Base-by-base conservation (phyloP, 164 flowering plant species). In the Stephania cephalantha region DNA sequence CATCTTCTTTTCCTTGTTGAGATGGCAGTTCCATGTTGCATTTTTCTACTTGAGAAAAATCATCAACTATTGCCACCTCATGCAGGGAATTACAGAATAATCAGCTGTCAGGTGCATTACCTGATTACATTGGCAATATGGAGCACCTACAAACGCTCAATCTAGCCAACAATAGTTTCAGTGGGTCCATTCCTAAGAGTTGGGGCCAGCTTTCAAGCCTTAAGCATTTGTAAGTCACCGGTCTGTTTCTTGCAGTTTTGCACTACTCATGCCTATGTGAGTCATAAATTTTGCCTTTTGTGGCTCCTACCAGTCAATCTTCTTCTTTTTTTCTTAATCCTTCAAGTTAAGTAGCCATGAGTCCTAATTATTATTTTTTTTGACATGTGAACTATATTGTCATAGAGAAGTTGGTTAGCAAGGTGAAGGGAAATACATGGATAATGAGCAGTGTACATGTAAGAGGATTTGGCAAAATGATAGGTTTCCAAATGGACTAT, bases 41-140 rank as follows among this genome's bases (percentile, higher is more conserved):
- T 55, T 75, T 71, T 50, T 42, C 30, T 64, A 71, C 18, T 13
- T 64, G 66, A 45, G n/a, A 30, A 9, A 30, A 69, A 68, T 77
- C 12, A 73, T 74, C 68, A 17, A 68, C 4, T 73, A 8, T 61
- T 52, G 63, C 64, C 48, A 53, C 73, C 75, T 73, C 42, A n/a
- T 83, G 84, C 90, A 95, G 98, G 90, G 93, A 93, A 50, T 81
- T 93, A 70, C 92, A 93, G 76, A 79, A 91, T 81, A 95, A 95
- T 79, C 77, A 89, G 48, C 81, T 95, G 10, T 86, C 88, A n/a
- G 97, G 99, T 69, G 63, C 68, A 7, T 83, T 95, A 70, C 97
- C 97, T 52, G 96, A 89, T 83, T 91, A 76, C 71, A 83, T 95
- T 66, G 85, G 92, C 68, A 83, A 76, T 71, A 75, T 95, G 92